These are phyloP conservation scores for Trametes punicea DNA, from an alignment of 768 basidiomycete species.

Conservation along the genomic window DNA sequence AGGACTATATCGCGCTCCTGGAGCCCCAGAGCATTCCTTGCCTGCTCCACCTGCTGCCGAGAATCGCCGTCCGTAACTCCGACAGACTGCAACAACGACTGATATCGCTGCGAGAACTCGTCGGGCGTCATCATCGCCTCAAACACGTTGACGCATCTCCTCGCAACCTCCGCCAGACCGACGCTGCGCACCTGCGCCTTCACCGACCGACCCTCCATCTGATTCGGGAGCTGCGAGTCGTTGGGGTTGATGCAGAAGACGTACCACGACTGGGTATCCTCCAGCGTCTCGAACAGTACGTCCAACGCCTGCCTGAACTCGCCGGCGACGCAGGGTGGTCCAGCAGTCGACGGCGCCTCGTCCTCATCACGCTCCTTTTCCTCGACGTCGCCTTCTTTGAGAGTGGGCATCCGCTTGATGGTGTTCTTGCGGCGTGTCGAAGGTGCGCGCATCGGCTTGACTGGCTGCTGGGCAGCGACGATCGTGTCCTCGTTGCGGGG, in stretches of 20 bases:
- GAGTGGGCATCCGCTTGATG: slow-evolving; percentile 56
- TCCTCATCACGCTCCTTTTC: slow-evolving; percentile 52
- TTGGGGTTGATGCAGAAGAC: slow-evolving; percentile 94
- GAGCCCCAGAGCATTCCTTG: slow-evolving; percentile 52
- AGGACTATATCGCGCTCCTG: slow-evolving; percentile 73
- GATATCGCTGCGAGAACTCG: slow-evolving; percentile 86
- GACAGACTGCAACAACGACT: slow-evolving; percentile 53
- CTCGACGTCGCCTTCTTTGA: slow-evolving; percentile 43
- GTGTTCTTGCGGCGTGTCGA: slow-evolving; percentile 82
- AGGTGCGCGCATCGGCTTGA: slow-evolving; percentile 92
- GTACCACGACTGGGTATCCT: slow-evolving; percentile 88
- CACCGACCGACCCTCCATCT: slow-evolving; percentile 87
- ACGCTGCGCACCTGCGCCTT: slow-evolving; percentile 87
- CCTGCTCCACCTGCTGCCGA: slow-evolving; percentile 58
- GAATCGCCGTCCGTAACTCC: slow-evolving; percentile 60
- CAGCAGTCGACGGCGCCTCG: slow-evolving; percentile 31
- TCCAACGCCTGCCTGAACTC: slow-evolving; percentile 86
- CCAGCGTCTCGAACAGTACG: slow-evolving; percentile 81
- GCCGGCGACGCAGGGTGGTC: slow-evolving; percentile 74
- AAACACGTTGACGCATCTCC: slow-evolving; percentile 60
- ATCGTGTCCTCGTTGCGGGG: slow-evolving; percentile 94
- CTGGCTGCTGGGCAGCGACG: slow-evolving; percentile 88
- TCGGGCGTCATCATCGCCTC: slow-evolving; percentile 82
- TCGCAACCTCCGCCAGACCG: slow-evolving; percentile 76
- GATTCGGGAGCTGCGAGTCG: slow-evolving; percentile 91